Evolutionary conservation across 805 yeast genomes (phyloP).

Genomic region (Wickerhamiella sergipiensis): DNA sequence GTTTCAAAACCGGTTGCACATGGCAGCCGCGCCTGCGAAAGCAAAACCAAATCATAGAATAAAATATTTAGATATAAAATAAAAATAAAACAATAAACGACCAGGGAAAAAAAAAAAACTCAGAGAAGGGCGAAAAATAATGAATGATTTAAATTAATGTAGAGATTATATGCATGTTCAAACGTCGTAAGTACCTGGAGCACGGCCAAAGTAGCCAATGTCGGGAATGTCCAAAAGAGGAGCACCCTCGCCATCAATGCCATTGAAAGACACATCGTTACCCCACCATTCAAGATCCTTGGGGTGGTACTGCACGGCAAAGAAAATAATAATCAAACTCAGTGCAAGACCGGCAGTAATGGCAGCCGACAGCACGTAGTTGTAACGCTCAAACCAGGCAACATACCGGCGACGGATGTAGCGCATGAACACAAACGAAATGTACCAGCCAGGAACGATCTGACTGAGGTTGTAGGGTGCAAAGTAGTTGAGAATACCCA

Average conservation of each 20-base stretch:
- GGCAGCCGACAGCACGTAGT: slow-evolving; percentile 41
- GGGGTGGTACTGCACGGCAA: slow-evolving; percentile 32
- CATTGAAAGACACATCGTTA: slow-evolving; percentile 23
- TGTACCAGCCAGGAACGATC: slow-evolving; percentile 9
- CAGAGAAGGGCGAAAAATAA: too few relatives aligned
- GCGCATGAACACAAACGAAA: slow-evolving; percentile 6
- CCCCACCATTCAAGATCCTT: slow-evolving; percentile 50
- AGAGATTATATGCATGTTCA: neutral
- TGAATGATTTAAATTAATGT: neutral
- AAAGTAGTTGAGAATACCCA: slow-evolving; percentile 4
- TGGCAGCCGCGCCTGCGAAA: too few relatives aligned
- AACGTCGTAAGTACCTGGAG: slow-evolving; percentile 8
- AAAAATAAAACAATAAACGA: too few relatives aligned
- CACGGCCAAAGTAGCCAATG: slow-evolving; percentile 22
- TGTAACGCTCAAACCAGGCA: slow-evolving; percentile 40
- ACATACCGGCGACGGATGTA: slow-evolving; percentile 32
- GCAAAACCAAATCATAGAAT: too few relatives aligned
- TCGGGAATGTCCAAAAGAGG: slow-evolving; percentile 12
- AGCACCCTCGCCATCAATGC: slow-evolving; percentile 13
- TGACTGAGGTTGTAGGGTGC: slow-evolving; percentile 17
- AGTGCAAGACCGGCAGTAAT: slow-evolving; percentile 48
- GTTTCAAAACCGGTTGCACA: neutral
- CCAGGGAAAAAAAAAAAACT: too few relatives aligned
- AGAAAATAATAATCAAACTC: slow-evolving; percentile 42
- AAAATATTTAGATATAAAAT: too few relatives aligned